These are phyloP conservation scores for Boletus rubescentipes DNA, from an alignment of 768 basidiomycete genomes.

Conservation along the genomic window DNA sequence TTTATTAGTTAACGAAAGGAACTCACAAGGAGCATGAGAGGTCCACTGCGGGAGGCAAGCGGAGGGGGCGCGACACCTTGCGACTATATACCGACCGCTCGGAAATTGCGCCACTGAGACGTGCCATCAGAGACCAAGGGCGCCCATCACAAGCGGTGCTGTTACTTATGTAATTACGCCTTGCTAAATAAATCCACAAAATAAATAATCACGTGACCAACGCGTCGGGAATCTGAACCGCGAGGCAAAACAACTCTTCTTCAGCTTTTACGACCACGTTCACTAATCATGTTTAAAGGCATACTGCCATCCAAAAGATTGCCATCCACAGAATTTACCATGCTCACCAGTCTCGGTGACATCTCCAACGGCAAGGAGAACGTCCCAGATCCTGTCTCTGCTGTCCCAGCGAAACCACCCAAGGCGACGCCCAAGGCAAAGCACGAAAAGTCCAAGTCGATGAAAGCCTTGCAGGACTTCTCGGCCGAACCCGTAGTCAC, in stretches of 20 bases:
- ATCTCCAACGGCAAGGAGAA: conserved; percentile 67
- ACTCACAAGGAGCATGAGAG: conserved; percentile 5
- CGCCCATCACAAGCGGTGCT: conserved; percentile 15
- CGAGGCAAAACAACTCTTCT: conserved; percentile 9
- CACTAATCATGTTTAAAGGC: conserved; percentile 68
- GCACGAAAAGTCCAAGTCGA: conserved; percentile 44
- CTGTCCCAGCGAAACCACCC: conserved; percentile 30
- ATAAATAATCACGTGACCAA: conserved; percentile 34
- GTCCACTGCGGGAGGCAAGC: not conserved
- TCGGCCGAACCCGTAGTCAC: conserved; percentile 41
- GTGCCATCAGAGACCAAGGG: conserved; percentile 7
- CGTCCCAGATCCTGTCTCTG: conserved; percentile 43
- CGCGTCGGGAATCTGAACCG: conserved; percentile 35
- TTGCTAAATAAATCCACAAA: conserved; percentile 14
- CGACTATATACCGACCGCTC: conserved; percentile 31
- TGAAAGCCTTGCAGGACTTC: conserved; percentile 43
- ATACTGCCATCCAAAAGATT: conserved; percentile 71
- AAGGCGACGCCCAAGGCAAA: conserved; percentile 24
- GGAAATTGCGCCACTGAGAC: conserved; percentile 32
- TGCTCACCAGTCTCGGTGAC: conserved; percentile 57
- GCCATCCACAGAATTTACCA: conserved; percentile 68
- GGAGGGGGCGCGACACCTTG: not conserved
- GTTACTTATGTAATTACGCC: conserved; percentile 20
- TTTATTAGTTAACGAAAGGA: not conserved
- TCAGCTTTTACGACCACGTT: conserved; percentile 1